These are phyloP conservation scores for Cryptosporidium ubiquitum DNA, from an alignment of 169 alveolate species.

Conservation along the genomic window DNA sequence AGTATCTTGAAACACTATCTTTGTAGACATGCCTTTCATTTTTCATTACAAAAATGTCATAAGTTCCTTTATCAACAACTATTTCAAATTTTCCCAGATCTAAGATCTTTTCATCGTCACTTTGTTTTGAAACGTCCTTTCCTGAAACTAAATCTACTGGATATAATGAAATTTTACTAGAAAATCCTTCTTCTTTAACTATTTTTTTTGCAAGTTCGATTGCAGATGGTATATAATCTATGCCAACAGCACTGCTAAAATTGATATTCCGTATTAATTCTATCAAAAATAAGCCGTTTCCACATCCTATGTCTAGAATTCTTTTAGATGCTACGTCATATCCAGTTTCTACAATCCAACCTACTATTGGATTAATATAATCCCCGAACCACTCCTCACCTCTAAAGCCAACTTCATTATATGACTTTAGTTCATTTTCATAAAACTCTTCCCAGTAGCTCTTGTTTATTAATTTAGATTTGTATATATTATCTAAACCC, in stretches of 20 bases:
- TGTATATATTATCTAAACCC: not conserved
- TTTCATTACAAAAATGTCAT: conserved; percentile 80
- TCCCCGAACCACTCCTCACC: conserved; percentile 74
- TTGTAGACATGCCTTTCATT: conserved; percentile 74
- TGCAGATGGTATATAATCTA: conserved; percentile 79
- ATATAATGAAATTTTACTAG: conserved; percentile 74
- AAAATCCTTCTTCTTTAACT: conserved; percentile 37
- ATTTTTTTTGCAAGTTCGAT: conserved; percentile 77
- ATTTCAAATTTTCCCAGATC: conserved; percentile 74
- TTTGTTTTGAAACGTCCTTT: conserved; percentile 47
- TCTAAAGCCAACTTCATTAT: conserved; percentile 57
- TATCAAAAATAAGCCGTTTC: conserved; percentile 78
- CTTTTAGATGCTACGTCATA: not conserved
- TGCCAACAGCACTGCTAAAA: conserved; percentile 76
- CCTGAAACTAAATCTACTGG: conserved; percentile 59
- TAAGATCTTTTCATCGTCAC: conserved; percentile 21
- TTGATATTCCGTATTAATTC: conserved; percentile 68
- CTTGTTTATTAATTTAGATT: conserved; percentile 17
- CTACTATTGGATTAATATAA: conserved; percentile 42
- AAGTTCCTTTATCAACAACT: conserved; percentile 81
- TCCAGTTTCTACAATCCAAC: conserved; percentile 29
- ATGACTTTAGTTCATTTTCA: conserved; percentile 41
- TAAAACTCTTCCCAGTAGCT: conserved; percentile 66
- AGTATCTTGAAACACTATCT: conserved; percentile 73
- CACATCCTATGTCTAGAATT: conserved; percentile 81